These are phyloP conservation scores for Leptographium procerum DNA, from an alignment of 2,329 filamentous ascomycete genomes.

Conservation along the genomic window DNA sequence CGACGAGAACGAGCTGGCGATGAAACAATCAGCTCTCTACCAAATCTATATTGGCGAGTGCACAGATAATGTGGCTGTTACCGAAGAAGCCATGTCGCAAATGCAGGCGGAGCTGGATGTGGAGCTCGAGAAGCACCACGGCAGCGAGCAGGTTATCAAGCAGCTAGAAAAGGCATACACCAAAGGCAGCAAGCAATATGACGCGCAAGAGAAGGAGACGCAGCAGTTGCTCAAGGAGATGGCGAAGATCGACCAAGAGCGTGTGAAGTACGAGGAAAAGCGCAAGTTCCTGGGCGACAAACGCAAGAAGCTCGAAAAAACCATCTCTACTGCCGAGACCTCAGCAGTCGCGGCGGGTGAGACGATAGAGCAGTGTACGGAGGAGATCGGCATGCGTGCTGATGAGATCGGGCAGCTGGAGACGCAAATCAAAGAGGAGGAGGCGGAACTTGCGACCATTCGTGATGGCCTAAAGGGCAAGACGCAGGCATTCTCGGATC, in stretches of 20 bases:
- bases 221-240: conserved; percentile 76
- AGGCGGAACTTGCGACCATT: conserved; percentile 71
- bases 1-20: conserved; percentile 84
- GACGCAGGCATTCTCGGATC: conserved; percentile 85
- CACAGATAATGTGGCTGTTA: conserved; percentile 77
- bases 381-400: conserved; percentile 66
- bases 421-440: conserved; percentile 62
- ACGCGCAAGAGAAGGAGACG: conserved; percentile 68
- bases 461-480: conserved; percentile 86
- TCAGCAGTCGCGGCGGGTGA: conserved; percentile 63
- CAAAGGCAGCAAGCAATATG: conserved; percentile 71
- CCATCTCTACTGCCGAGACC: conserved; percentile 64
- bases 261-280: conserved; percentile 96
- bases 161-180: conserved; percentile 76
- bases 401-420: conserved; percentile 70
- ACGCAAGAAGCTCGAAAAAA: conserved; percentile 89
- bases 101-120: conserved; percentile 77
- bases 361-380: conserved; percentile 63
- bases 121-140: conserved; percentile 85
- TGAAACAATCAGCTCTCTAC: conserved; percentile 85
- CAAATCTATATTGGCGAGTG: conserved; percentile 86
- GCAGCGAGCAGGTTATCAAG: conserved; percentile 83
- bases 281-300: conserved; percentile 86
- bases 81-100: conserved; percentile 80
- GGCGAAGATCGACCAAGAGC: conserved; percentile 88